Base-by-base conservation (phyloP, 1,139 yeast species). In the Scheffersomyces segobiensis region DNA sequence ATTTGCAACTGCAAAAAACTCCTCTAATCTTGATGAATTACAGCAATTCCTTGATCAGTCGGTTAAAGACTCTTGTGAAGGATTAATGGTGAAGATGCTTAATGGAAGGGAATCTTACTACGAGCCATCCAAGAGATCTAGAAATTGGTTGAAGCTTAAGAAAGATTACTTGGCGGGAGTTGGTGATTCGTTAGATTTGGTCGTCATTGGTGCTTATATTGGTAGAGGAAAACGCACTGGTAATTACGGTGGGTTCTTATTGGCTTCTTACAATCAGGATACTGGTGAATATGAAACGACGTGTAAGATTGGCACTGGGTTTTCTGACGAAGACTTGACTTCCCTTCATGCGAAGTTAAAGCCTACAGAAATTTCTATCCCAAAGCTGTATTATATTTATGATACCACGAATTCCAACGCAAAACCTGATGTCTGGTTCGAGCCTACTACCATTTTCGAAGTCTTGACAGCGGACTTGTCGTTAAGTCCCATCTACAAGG, bases 231-330 rank as follows among this genome's bases (percentile, higher is more conserved):
- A 95, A 73, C 84, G 99, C 68, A 93, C 98, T 0, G 97, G 97
- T 24, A 83, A 89, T 58, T 95, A 93, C 71, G 99, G 99, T 56
- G 99, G 98, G 2, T 95, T 92, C 69, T 75, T 95, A 49, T 79
- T 96, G 57, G 99, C 97, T 0, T 88, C 96, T 50, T 93, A 92
- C 71, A 93, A 95, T 68, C 86, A 87, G 56, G 97, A 93, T 61
- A 84, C 92, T 0, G 98, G 96, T 22, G 98, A 93, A 66, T 92
- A 86, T 69, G 99, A 95, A 71, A 91, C 98, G 0, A 89, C 97
- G 52, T 95, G 99, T 76, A 95, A 96, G 72, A 93, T 96, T 57
- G 99, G 99, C 52, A 96, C 99, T 0, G 99, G 99, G 0, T 95
- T 95, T 71, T 86, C 93, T 49, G 99, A 95, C 63, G 98, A 91